Evolutionary conservation across 1,139 yeast genomes (phyloP), one percentile per base, ranked within the genome.

Genomic region (Diutina scorzettiae): DNA sequence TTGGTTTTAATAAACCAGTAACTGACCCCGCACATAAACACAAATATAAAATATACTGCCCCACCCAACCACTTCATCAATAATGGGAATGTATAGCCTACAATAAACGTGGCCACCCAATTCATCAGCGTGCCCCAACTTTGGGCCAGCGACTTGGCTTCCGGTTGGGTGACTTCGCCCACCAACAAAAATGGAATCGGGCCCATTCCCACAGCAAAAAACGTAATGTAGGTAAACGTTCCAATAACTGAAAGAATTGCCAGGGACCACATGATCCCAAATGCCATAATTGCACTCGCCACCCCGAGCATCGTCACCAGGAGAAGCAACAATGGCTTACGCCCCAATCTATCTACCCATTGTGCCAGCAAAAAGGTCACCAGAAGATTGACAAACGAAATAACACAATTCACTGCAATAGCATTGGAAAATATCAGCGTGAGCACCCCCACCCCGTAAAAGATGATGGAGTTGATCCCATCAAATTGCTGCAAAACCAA

Each of bases 161-260:
- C 75, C 2, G 76, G 66, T 45, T 86, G 94, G 0, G 95, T 81
- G 17, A 89, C 78, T 57, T 91, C 97, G 7, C 95, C 77, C n/a
- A 91, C 81, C 46, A 89, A 62, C 49, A 89, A 63, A 61, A 89
- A 89, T 28, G 98, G 97, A 42, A 91, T 85, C 12, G 98, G 97
- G 0, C 98, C 98, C 47, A 87, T 59, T 0, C 98, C 98, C 40
- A 82, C 63, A 0, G 96, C 97, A 63, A 89, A 91, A 34, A 86
- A 75, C 0, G 81, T 76, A 41, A 89, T 87, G 57, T 85, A 87
- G 1, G 73, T 58, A 45, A 84, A 74, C 0, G 89, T 80, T 2
- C 91, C 78, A 0, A 73, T 44, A 1, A 85, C 78, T 1, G 93
- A 72, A 14, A 83, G 49, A 0, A 66, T 27, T 0, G 86, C 66